Evolutionary conservation across 257 asterid genomes (phyloP).

Genomic region (Datura wrightii): DNA sequence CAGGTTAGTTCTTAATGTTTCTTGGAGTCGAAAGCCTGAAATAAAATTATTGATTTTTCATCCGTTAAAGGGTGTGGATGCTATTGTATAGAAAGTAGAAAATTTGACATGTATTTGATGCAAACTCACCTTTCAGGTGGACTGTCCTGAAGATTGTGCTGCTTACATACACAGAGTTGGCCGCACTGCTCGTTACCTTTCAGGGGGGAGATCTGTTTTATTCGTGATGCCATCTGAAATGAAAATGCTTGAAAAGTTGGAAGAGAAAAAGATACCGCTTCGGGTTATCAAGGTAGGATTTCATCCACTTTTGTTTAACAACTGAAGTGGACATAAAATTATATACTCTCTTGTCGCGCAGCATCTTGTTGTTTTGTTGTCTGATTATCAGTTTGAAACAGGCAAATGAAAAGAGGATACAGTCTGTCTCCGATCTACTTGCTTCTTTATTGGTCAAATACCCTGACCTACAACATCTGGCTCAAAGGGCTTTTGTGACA

Average conservation of each 20-base stretch:
- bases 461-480: constrained; percentile 74
- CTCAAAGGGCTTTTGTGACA: constrained; percentile 87
- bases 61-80: background rate
- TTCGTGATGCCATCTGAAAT: constrained; percentile 85
- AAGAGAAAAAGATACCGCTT: constrained; percentile 84
- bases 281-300: constrained; percentile 61
- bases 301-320: constrained; percentile 4
- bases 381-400: constrained; percentile 41
- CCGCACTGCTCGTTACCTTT: constrained; percentile 93
- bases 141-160: constrained; percentile 93
- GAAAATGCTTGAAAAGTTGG: constrained; percentile 77
- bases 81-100: background rate
- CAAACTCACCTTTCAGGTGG: constrained; percentile 59
- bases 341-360: background rate
- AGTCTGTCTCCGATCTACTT: constrained; percentile 78
- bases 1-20: constrained; percentile 60
- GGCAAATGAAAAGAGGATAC: constrained; percentile 77
- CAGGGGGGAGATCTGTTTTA: constrained; percentile 83
- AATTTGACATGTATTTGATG: constrained; percentile 1
- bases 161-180: constrained; percentile 98
- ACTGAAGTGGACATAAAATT: background rate
- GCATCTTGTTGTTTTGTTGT: constrained; percentile 7
- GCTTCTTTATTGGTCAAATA: constrained; percentile 83
- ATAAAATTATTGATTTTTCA: constrained; percentile 8
- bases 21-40: background rate